Evolutionary conservation across 1,139 yeast species (phyloP).

Genomic region (Meyerozyma elateridarum): DNA sequence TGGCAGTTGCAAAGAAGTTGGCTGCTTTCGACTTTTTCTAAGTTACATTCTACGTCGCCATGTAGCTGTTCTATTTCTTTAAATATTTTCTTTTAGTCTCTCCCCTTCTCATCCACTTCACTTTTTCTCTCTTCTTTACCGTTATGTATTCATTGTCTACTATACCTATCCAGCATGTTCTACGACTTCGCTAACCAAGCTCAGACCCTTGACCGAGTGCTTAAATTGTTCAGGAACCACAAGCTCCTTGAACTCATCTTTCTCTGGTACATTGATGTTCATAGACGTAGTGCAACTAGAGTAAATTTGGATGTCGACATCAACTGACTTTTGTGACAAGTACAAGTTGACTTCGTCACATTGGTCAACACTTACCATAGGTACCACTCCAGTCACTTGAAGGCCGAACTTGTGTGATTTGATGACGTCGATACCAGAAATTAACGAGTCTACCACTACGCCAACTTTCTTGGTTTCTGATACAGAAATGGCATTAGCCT

Average conservation of each 20-base stretch:
- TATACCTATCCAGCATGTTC: conserved; percentile 49
- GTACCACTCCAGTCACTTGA: conserved; percentile 76
- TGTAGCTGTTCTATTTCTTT: too few species aligned
- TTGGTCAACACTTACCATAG: conserved; percentile 83
- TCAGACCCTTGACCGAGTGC: conserved; percentile 45
- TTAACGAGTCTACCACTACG: conserved; percentile 75
- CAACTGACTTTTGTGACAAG: conserved; percentile 64
- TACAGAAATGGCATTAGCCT: conserved; percentile 82
- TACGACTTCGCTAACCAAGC: conserved; percentile 39
- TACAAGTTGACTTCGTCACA: conserved; percentile 83
- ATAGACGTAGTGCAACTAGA: conserved; percentile 82
- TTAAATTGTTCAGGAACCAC: conserved; percentile 88
- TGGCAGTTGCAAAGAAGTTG: too few species aligned
- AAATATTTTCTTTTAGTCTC: too few species aligned
- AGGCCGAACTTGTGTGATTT: conserved; percentile 78
- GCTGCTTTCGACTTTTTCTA: too few species aligned
- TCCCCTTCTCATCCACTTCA: too few species aligned
- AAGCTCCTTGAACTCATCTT: conserved; percentile 63
- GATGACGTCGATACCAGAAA: conserved; percentile 85
- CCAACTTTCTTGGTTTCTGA: conserved; percentile 71
- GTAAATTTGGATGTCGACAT: conserved; percentile 60
- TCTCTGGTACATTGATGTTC: conserved; percentile 73
- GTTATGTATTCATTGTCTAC: too few species aligned
- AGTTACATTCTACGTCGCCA: too few species aligned
- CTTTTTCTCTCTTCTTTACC: too few species aligned